Conservation (phyloP, 169 alveolate genomes). For the Besnoitia besnoiti region DNA sequence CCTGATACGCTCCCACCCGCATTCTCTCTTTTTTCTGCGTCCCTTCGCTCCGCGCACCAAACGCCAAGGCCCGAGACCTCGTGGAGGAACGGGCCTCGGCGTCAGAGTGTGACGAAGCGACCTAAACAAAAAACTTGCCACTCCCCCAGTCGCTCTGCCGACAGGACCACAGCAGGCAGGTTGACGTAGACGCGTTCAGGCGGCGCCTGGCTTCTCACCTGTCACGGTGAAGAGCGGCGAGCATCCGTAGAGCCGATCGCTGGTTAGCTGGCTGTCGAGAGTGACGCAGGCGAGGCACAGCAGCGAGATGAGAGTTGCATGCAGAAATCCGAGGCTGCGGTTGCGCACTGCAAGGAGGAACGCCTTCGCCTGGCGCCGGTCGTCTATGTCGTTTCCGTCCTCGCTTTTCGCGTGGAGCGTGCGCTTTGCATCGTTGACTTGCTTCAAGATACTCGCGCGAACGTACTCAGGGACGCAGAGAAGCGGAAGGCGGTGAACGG, state of each 20-base stretch:
- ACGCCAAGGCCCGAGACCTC: too few relatives aligned
- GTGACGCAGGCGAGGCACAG: neutral
- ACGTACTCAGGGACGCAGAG: neutral
- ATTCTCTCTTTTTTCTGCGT: too few relatives aligned
- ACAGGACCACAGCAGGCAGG: too few relatives aligned
- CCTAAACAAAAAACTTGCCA: too few relatives aligned
- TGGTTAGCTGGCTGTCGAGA: neutral
- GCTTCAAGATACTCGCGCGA: neutral
- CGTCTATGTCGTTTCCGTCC: neutral
- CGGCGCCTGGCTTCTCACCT: neutral
- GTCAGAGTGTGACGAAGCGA: too few relatives aligned
- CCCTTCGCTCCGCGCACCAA: too few relatives aligned
- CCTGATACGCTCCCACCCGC: too few relatives aligned
- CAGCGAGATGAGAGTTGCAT: neutral
- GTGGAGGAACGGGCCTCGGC: too few relatives aligned
- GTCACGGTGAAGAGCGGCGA: neutral
- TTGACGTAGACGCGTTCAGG: too few relatives aligned
- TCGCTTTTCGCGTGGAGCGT: neutral
- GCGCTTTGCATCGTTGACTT: neutral
- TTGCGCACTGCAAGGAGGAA: neutral
- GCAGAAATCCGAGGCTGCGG: neutral
- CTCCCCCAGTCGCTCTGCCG: too few relatives aligned
- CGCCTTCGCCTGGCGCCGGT: neutral
- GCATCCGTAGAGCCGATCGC: neutral
- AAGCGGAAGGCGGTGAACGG: neutral